Evolutionary conservation across 768 basidiomycete genomes (phyloP), one percentile per base, ranked within the genome.

Genomic region (Hydnomerulius pinastri): DNA sequence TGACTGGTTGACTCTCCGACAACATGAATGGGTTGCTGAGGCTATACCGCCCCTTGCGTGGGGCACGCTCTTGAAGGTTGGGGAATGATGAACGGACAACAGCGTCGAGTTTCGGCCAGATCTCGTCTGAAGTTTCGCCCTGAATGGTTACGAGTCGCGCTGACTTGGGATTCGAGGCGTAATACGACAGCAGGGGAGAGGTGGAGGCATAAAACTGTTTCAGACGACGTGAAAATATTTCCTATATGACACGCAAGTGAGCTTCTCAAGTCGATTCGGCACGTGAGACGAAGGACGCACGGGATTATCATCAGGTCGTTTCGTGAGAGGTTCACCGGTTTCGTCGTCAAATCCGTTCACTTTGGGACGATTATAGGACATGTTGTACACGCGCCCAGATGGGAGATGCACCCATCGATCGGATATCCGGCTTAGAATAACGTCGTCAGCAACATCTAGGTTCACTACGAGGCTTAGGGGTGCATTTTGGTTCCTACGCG

Each of bases 341-440:
- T 82, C 72, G 61, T 97, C 92, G 71, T 97, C 93, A 43, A 79
- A 73, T 1, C 94, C 92, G 5, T 83, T 75, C 2, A 87, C 80
- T 58, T 83, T 84, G 13, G 93, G 94, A 12, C 77, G 84, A 68
- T 93, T 96, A 70, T 92, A 96, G 7, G 85, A 85, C 67, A 85
- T 76, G 69, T 94, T 96, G 75, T 97, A 97, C 11, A 95, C 85
- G 11, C 93, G 80, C 13, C 93, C 93, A 0, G 92, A 94, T 6
- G 90, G 82, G 12, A 87, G 75, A 64, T 96, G 93, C 20, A 95
- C 79, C 88, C 87, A 95, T 33, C 93, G 86, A 63, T 95, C 92
- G 11, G 88, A 87, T 58, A 96, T 94, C 43, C 93, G 87, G 51
- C 80, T 76, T 17, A 95, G 74, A 62, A 96, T 94, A 44, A 92